Evolutionary conservation across 2,329 filamentous ascomycete genomes (phyloP), one percentile per base, ranked within the genome.

Genomic region (Diaporthe amygdali): DNA sequence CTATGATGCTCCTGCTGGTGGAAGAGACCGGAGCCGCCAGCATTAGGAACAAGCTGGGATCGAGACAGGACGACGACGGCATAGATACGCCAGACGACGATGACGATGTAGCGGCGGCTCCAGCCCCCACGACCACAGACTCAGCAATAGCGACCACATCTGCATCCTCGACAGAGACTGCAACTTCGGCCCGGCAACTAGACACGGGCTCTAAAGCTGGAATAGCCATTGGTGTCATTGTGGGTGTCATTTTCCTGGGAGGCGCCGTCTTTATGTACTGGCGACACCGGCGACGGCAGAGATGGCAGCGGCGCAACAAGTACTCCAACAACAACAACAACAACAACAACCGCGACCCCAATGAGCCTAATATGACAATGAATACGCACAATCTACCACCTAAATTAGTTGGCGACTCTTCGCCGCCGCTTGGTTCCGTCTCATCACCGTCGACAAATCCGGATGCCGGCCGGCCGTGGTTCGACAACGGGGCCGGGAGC

Each of bases 191-290:
- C 17, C 44, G 49, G 8, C n/a, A n/a, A 68, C 41, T 68, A 30
- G 66, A 59, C 37, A 37, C 30, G 8, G 39, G 22, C 1, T 15
- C 51, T 51, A 68, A 68, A 39, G 37, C 25, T 22, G 66, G 49
- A 5, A 68, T 68, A 12, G 66, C 66, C n/a, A 55, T 68, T n/a
- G 66, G 49, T 22, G 52, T 55, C 17, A 68, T 68, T 34, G n/a
- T 68, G 17, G 30, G 30, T 10, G 37, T 55, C 2, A 44, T 59
- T 15, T 55, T 56, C 30, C 30, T 68, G 2, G 66, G 39, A 2
- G 51, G 34, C n/a, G 39, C 17, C 20, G 34, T 59, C 5, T 68
- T 68, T 14, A 46, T 68, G 66, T 68, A 56, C 66, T 41, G 51
- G 39, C 20, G 67, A 9, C 52, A 56, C 47, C 56, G 44, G 44